A percentile compares a stretch with the other conserved stretches of the same genome.
These are phyloP conservation scores for Chrysosporium queenslandicum DNA, from an alignment of 2,329 filamentous ascomycete species.

Conservation along the genomic window DNA sequence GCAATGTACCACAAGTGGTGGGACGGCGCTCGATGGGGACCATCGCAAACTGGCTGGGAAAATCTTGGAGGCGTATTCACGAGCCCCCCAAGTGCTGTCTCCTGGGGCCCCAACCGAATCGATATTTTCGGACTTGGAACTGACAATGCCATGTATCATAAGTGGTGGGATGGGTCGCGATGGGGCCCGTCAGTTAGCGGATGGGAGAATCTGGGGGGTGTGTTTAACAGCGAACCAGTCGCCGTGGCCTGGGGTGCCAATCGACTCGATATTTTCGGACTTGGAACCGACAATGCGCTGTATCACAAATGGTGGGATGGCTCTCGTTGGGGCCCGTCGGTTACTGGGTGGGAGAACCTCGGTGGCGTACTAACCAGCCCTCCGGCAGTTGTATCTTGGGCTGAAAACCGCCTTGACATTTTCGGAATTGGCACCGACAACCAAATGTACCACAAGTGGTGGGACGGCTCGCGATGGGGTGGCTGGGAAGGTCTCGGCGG, in stretches of 20 bases:
- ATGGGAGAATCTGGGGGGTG: conserved; percentile 15
- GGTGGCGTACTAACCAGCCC: conserved; percentile 19
- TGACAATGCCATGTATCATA: conserved; percentile 18
- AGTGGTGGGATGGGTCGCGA: conserved; percentile 17
- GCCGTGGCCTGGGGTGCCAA: conserved; percentile 15
- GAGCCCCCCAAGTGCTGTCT: conserved; percentile 18
- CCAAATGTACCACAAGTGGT: conserved; percentile 17
- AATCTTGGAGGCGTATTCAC: conserved; percentile 18
- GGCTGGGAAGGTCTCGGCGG: conserved; percentile 18
- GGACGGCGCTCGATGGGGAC: conserved; percentile 15
- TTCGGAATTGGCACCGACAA: conserved; percentile 21
- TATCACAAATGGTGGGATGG: conserved; percentile 18
- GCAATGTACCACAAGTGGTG: conserved; percentile 19
- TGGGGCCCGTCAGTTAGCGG: no score
- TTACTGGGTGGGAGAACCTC: conserved; percentile 17
- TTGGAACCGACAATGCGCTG: conserved; percentile 14
- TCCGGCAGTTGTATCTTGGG: conserved; percentile 19
- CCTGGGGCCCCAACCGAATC: conserved; percentile 18
- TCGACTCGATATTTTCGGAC: conserved; percentile 16
- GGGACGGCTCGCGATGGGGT: conserved; percentile 12
- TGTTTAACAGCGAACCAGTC: conserved; percentile 14
- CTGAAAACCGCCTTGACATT: conserved; percentile 17
- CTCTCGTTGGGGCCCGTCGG: conserved; percentile 13
- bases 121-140: conserved; percentile 20
- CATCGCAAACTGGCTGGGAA: conserved; percentile 16